phyloP scores from a whole-genome alignment of 163 green algal genomes.

The Trebouxiophyceae sp. region DNA sequence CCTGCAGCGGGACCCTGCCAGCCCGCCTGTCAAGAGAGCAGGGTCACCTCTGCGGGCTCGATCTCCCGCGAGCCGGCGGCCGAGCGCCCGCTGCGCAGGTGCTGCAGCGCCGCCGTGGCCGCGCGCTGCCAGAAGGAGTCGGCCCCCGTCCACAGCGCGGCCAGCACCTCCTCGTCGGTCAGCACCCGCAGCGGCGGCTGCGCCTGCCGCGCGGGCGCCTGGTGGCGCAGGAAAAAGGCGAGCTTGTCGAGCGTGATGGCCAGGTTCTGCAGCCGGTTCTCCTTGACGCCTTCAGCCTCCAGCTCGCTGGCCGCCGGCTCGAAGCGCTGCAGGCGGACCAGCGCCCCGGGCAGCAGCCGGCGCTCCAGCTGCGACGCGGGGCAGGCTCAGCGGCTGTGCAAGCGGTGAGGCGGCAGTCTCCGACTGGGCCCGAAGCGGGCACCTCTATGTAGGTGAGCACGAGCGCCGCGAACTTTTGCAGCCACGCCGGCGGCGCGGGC shows the following conservation, averaged over 20 bases:
- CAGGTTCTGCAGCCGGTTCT: slow-evolving; percentile 77
- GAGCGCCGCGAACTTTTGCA: slow-evolving; percentile 68
- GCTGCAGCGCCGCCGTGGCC: neutral
- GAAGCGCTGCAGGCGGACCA: slow-evolving; percentile 51
- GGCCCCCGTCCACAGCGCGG: slow-evolving; percentile 52
- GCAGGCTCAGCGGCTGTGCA: too few relatives aligned
- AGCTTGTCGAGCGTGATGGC: slow-evolving; percentile 85
- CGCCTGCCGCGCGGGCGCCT: neutral
- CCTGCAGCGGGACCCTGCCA: too few relatives aligned
- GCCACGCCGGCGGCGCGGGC: slow-evolving; percentile 43
- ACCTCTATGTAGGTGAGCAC: slow-evolving; percentile 54
- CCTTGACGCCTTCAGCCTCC: slow-evolving; percentile 52
- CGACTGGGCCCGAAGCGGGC: too few relatives aligned
- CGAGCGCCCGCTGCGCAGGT: too few relatives aligned
- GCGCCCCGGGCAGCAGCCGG: slow-evolving; percentile 10
- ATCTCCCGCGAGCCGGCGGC: too few relatives aligned
- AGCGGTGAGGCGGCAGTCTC: too few relatives aligned
- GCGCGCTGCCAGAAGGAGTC: slow-evolving; percentile 1
- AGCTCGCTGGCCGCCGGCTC: slow-evolving; percentile 63
- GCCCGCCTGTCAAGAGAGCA: too few relatives aligned
- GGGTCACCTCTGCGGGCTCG: too few relatives aligned
- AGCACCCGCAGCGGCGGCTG: slow-evolving; percentile 42
- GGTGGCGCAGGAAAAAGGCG: slow-evolving; percentile 41
- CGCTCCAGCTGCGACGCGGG: slow-evolving; percentile 23
- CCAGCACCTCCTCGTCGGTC: slow-evolving; percentile 36